A percentile compares a stretch with the other conserved stretches of the same genome.
Conservation (phyloP, 202 grass and related monocot species). For the Panicum virgatum region DNA sequence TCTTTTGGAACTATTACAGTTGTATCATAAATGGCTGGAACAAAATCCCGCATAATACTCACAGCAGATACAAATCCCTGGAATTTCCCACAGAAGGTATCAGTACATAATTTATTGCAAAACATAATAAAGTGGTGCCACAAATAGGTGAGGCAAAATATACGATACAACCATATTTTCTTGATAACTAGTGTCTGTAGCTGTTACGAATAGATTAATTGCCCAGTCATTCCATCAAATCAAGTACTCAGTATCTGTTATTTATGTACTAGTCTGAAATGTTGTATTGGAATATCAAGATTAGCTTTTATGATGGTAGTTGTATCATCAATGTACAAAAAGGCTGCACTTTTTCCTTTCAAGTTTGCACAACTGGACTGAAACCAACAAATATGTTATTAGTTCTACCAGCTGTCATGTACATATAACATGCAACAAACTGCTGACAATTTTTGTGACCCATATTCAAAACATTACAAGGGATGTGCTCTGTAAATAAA, state of each 20-base stretch:
- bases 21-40: slow-evolving; percentile 84
- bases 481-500: background rate
- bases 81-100: slow-evolving; percentile 26
- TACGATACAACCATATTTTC: background rate
- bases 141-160: slow-evolving; percentile 11
- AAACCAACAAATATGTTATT: background rate
- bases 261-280: slow-evolving; percentile 1
- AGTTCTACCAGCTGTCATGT: background rate
- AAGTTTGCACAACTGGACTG: background rate
- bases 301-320: background rate
- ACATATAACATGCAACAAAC: background rate
- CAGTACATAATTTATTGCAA: slow-evolving; percentile 23
- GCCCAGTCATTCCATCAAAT: slow-evolving; percentile 5
- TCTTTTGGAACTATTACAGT: slow-evolving; percentile 88
- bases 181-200: background rate
- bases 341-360: background rate
- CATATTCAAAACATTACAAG: background rate
- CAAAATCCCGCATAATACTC: slow-evolving; percentile 76
- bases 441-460: background rate
- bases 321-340: background rate
- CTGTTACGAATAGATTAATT: background rate
- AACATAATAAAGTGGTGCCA: background rate
- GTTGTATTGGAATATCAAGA: background rate
- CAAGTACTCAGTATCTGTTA: background rate
- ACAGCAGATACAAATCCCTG: slow-evolving; percentile 93